Base-by-base conservation (phyloP, 305 asterid species). In the Stenogyne calaminthoides region DNA sequence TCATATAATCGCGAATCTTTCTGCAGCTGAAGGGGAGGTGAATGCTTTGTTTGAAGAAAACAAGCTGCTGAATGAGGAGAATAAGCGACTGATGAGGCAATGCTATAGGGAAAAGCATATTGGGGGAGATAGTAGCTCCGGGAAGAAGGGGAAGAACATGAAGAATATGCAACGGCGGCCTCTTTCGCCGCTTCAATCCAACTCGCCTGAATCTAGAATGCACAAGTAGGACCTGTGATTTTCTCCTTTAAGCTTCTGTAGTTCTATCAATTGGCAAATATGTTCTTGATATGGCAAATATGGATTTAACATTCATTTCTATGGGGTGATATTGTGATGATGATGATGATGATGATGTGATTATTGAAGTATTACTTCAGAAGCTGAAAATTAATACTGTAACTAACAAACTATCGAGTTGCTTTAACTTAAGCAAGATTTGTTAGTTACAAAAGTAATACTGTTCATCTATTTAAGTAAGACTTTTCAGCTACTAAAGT, bases 11-110 rank as follows among this genome's bases (percentile, higher is more conserved):
- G 71, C 74, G 39, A 94, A 94, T 80, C 95, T 94, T 67, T 82
- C 10, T 47, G 90, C 77, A 82, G 95, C 99, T 60, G 99, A 94
- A 84, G 92, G 86, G 37, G 99, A 94, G 96, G 99, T 88, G 77
- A 82, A 79, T 12, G 88, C 76, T 40, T 79, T 94, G 71, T 88
- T 85, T 75, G 88, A 82, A 70, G 93, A 85, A 83, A 90, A 88
- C 89, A 86, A 75, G 54, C 68, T 86, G 39, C 74, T 94, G 62
- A 84, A 82, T 34, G 82, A 78, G 81, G 97, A 87, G 80, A 92
- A 90, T 65, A 89, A 86, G 76, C 85, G 78, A 76, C 70, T 94
- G 78, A 73, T 80, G 84, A 76, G 84, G 80, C 89, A 76, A 62
- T 71, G 82, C 80, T 84, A 77, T 63, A 88, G 78, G 80, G 96